These are phyloP conservation scores for Takashimella tepidaria DNA, from an alignment of 1,284 basidiomycete species.

Conservation along the genomic window DNA sequence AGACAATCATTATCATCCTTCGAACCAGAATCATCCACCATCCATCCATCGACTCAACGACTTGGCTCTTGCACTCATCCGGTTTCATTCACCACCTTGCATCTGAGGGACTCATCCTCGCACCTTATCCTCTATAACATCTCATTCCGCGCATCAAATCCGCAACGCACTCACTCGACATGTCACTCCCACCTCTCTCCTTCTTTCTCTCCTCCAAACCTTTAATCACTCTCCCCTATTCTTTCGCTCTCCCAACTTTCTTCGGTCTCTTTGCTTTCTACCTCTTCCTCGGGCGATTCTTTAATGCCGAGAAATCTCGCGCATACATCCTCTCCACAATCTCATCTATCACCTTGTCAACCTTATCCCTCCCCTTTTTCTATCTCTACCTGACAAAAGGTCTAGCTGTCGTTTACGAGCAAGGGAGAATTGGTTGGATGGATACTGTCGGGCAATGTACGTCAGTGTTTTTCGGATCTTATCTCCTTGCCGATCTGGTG, in stretches of 20 bases:
- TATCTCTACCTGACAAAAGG: conserved; percentile 46
- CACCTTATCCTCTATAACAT: background rate
- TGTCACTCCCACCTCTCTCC: background rate
- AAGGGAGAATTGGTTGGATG: conserved; percentile 27
- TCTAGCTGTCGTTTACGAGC: conserved; percentile 15
- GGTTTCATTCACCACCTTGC: background rate
- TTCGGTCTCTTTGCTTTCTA: conserved; percentile 34
- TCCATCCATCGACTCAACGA: background rate
- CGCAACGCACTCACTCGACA: background rate
- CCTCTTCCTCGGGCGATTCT: conserved; percentile 42
- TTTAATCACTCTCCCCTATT: background rate
- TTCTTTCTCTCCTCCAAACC: background rate
- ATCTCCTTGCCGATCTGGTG: conserved; percentile 41
- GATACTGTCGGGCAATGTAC: conserved; percentile 20
- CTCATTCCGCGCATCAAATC: background rate
- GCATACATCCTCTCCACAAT: conserved; percentile 57
- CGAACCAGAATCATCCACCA: background rate
- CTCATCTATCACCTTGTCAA: conserved; percentile 51
- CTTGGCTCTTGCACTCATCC: background rate
- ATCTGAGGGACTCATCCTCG: too few species aligned
- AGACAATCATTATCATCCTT: background rate
- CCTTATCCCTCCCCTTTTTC: conserved; percentile 53
- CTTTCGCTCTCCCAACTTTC: conserved; percentile 13
- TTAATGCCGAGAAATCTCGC: conserved; percentile 49
- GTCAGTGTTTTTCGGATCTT: conserved; percentile 39